Evolutionary conservation across 345 rosid species (phyloP).

Genomic region (Lepidium aucheri): DNA sequence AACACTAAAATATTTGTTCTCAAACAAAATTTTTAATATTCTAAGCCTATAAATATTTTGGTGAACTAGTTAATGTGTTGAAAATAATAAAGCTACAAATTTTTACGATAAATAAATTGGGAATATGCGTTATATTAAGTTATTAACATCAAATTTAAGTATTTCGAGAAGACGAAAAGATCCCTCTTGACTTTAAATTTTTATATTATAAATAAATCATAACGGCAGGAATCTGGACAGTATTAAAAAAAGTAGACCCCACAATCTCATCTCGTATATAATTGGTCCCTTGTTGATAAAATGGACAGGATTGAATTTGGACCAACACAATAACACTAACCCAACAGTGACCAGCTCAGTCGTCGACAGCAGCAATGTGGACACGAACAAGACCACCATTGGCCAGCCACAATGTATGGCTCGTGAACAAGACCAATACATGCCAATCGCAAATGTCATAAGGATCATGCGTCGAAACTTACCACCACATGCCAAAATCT

Average conservation of each 20-base stretch:
- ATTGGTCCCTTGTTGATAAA: not conserved
- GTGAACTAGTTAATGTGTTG: too few relatives aligned
- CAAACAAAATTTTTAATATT: too few relatives aligned
- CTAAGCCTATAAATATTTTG: too few relatives aligned
- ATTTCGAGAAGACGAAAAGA: constrained; percentile 8
- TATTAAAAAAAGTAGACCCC: constrained; percentile 1
- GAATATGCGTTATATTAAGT: not conserved
- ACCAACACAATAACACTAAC: constrained; percentile 11
- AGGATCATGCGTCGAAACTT: constrained; percentile 58
- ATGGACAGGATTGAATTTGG: constrained; percentile 10
- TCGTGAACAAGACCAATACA: constrained; percentile 57
- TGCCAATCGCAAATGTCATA: constrained; percentile 71
- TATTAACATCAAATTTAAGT: not conserved
- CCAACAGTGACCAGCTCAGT: not conserved
- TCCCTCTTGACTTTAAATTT: not conserved
- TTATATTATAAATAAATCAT: not conserved
- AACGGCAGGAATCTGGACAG: constrained; percentile 24
- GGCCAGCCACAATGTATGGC: constrained; percentile 4
- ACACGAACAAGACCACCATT: not conserved
- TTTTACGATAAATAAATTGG: not conserved
- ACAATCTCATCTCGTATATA: not conserved
- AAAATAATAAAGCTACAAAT: not conserved
- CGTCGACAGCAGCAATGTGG: not conserved
- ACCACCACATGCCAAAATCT: constrained; percentile 54
- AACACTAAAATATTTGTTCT: too few relatives aligned